Evolutionary conservation across 2,329 filamentous ascomycete genomes (phyloP).

Genomic region (Ambrosiella xylebori): DNA sequence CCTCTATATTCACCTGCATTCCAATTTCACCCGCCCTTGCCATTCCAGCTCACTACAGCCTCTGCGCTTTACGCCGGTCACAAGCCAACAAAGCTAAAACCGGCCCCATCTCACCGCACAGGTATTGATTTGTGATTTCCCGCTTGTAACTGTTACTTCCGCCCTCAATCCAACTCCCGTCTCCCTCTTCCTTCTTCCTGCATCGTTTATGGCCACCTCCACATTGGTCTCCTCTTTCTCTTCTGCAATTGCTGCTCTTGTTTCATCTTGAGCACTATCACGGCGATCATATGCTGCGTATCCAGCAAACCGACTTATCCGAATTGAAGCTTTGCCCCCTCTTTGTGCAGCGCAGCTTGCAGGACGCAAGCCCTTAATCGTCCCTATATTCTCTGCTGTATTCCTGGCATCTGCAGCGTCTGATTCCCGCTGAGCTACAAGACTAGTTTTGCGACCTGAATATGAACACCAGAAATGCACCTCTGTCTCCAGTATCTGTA

Average conservation of each 20-base stretch:
- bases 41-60: background rate
- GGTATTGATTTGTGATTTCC: background rate
- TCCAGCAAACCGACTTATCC: too few relatives aligned
- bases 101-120: background rate
- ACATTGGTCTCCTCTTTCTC: too few relatives aligned
- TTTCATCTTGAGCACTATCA: too few relatives aligned
- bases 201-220: too few relatives aligned
- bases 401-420: background rate
- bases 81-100: background rate
- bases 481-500: slow-evolving; percentile 67
- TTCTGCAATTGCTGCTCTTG: too few relatives aligned
- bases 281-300: too few relatives aligned
- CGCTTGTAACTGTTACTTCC: too few relatives aligned
- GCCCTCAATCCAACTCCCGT: too few relatives aligned
- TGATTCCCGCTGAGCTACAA: background rate
- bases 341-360: background rate
- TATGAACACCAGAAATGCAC: slow-evolving; percentile 60
- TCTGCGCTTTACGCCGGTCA: background rate
- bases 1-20: background rate
- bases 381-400: background rate
- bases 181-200: too few relatives aligned
- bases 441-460: slow-evolving; percentile 17
- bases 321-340: too few relatives aligned
- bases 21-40: background rate
- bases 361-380: background rate